Evolutionary conservation across 257 asterid species (phyloP).

Genomic region (Jasminum sambac): DNA sequence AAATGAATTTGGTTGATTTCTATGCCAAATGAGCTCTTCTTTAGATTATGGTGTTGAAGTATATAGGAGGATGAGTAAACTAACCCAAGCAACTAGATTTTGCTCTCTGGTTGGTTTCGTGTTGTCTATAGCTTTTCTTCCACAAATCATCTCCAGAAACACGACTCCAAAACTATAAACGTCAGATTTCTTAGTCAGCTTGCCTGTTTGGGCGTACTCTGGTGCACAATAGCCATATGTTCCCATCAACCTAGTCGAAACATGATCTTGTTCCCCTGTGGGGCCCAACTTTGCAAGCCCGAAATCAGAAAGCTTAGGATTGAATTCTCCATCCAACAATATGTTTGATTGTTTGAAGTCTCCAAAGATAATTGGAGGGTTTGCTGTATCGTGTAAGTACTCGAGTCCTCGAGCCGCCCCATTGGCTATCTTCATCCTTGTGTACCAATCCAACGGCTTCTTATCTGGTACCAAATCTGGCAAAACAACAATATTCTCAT

Average conservation of each 20-base stretch:
- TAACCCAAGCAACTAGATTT: conserved; percentile 43
- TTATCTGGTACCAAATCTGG: conserved; percentile 31
- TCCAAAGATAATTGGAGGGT: conserved; percentile 43
- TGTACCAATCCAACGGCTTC: conserved; percentile 46
- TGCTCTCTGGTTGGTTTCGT: conserved; percentile 41
- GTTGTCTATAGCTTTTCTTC: conserved; percentile 50
- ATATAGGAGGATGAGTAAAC: conserved; percentile 7
- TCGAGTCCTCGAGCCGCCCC: conserved; percentile 52
- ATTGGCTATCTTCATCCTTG: conserved; percentile 44
- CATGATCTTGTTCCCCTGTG: conserved; percentile 38
- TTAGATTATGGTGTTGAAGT: neutral
- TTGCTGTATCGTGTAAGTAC: conserved; percentile 44
- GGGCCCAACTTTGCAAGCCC: conserved; percentile 53
- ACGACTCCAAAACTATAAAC: conserved; percentile 55
- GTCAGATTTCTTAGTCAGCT: conserved; percentile 43
- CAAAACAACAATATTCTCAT: neutral
- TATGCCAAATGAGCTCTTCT: neutral
- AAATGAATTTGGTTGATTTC: too few relatives aligned
- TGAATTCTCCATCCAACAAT: conserved; percentile 34
- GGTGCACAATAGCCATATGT: conserved; percentile 56
- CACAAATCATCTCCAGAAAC: conserved; percentile 45
- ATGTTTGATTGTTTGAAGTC: conserved; percentile 49
- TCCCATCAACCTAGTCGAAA: conserved; percentile 47
- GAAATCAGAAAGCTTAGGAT: conserved; percentile 50
- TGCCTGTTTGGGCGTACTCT: conserved; percentile 47